Base-by-base conservation (phyloP, 2,329 filamentous ascomycete genomes). In the Nemania diffusa region DNA sequence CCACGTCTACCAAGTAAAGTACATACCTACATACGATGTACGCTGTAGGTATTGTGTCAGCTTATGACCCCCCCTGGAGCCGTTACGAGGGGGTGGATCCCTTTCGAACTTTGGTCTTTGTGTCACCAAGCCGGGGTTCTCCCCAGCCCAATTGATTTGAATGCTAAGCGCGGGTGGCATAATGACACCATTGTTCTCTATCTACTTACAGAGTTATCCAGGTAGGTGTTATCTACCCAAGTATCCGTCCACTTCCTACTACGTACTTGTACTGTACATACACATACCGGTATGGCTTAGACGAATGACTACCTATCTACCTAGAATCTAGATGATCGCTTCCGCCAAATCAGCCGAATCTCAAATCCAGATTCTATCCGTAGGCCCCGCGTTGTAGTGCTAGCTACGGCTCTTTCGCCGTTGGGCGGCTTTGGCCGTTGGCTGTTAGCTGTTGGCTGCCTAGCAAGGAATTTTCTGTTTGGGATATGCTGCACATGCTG, bases 111-210 rank as follows among this genome's bases (percentile, higher is more conserved):
- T n/a, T 37, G 20, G 29, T 37, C 51, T 27, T 63, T 66, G 66
- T 68, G 58, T 57, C 27, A 68, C 65, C 44, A 65, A 13, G 5
- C 46, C 5, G n/a, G 40, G 26, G 24, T 62, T 52, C 48, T 42
- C 7, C 13, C 22, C 27, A 13, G 15, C 11, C 65, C 57, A 68
- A 62, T 53, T 52, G 13, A 5, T 55, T 48, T 32, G 1, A n/a
- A n/a, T 53, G 34, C 62, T 68, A 66, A 66, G 62, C 63, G 66
- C 66, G 62, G 32, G 22, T 50, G 51, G 50, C 58, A 57, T 57
- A 24, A 42, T 57, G 27, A 42, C 40, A 53, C 32, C 57, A 5
- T 27, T 27, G 20, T n/a, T 13, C 6, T n/a, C 15, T 17, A 2
- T 44, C 40, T 20, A 40, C 34, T 32, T 32, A 40, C 34, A 5